A percentile compares a stretch with the other conserved stretches of the same genome.
Conservation (phyloP, 768 basidiomycete genomes). For the Wakefieldia striispora region DNA sequence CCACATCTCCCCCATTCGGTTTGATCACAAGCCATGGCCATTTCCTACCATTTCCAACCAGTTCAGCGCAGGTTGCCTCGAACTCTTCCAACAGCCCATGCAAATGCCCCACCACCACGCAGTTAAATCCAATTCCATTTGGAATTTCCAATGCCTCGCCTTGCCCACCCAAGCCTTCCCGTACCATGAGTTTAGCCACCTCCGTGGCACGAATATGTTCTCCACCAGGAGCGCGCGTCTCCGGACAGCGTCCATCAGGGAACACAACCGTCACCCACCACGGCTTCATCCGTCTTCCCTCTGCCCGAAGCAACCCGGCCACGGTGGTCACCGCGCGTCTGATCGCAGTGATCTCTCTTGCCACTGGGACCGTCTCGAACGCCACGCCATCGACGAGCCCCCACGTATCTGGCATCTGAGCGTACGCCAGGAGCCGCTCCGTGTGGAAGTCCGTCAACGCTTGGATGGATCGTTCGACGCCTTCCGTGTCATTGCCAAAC, state of each 20-base stretch:
- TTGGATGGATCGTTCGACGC: conserved; percentile 39
- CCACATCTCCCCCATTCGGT: conserved; percentile 61
- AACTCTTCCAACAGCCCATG: conserved; percentile 39
- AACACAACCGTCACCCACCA: conserved; percentile 79
- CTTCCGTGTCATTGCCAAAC: conserved; percentile 37
- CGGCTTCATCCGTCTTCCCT: conserved; percentile 41
- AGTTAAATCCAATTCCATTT: conserved; percentile 71
- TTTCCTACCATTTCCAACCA: conserved; percentile 5
- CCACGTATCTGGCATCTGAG: conserved; percentile 51
- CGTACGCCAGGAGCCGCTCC: conserved; percentile 55
- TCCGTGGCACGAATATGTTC: conserved; percentile 33
- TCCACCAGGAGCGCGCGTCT: conserved; percentile 31
- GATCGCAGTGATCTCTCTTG: conserved; percentile 64
- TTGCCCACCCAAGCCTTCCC: conserved; percentile 11
- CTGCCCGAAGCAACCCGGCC: conserved; percentile 15
- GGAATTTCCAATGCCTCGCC: conserved; percentile 34
- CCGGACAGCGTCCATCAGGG: conserved; percentile 48
- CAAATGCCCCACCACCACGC: conserved; percentile 52
- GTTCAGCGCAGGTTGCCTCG: conserved; percentile 16
- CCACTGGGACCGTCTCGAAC: conserved; percentile 77
- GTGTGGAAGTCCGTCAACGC: conserved; percentile 63
- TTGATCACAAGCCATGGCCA: conserved; percentile 62
- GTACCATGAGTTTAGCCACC: conserved; percentile 43
- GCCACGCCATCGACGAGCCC: conserved; percentile 56
- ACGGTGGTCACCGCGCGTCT: conserved; percentile 54